phyloP scores from a whole-genome alignment of 2,329 filamentous ascomycete genomes.

The Simplicillium aogashimaense region DNA sequence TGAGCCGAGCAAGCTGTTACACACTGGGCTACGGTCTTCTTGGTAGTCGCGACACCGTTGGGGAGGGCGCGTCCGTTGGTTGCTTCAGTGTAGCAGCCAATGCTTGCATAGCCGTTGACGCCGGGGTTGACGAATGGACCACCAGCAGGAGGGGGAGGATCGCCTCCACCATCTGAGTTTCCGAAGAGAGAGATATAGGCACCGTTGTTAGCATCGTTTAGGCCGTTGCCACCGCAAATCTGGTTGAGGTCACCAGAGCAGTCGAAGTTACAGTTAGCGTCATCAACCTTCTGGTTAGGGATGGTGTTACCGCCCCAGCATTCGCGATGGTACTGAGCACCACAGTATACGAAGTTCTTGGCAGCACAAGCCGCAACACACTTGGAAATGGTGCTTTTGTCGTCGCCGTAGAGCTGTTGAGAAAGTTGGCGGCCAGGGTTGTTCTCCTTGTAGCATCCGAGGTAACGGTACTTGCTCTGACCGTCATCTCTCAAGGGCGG shows the following conservation, averaged over 20 bases:
- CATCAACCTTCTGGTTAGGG: constrained; percentile 30
- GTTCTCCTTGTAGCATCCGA: constrained; percentile 46
- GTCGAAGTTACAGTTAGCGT: constrained; percentile 38
- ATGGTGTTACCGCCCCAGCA: constrained; percentile 44
- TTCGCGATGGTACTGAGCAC: constrained; percentile 38
- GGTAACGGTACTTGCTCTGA: constrained; percentile 38
- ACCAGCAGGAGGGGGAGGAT: constrained; percentile 7
- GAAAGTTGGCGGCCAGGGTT: constrained; percentile 43
- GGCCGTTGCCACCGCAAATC: constrained; percentile 42
- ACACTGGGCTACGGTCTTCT: constrained; percentile 22
- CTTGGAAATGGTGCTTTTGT: constrained; percentile 28
- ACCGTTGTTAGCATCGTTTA: constrained; percentile 18
- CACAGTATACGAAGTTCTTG: constrained; percentile 30
- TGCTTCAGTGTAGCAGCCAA: constrained; percentile 28
- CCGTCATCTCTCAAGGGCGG: constrained; percentile 34
- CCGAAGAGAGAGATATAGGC: constrained; percentile 40
- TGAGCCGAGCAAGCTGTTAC: constrained; percentile 19
- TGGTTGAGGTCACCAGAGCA: constrained; percentile 39
- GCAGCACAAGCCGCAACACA: constrained; percentile 34
- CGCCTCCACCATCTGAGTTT: constrained; percentile 13
- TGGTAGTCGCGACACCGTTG: constrained; percentile 11
- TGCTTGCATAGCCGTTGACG: constrained; percentile 21
- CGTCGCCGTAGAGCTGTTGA: constrained; percentile 27
- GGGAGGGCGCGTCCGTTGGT: constrained; percentile 20
- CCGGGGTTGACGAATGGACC: constrained; percentile 26